A percentile compares a stretch with the other conserved stretches of the same genome.
phyloP scores from a whole-genome alignment of 139 green algal species.

The Tetradesmus obliquus region DNA sequence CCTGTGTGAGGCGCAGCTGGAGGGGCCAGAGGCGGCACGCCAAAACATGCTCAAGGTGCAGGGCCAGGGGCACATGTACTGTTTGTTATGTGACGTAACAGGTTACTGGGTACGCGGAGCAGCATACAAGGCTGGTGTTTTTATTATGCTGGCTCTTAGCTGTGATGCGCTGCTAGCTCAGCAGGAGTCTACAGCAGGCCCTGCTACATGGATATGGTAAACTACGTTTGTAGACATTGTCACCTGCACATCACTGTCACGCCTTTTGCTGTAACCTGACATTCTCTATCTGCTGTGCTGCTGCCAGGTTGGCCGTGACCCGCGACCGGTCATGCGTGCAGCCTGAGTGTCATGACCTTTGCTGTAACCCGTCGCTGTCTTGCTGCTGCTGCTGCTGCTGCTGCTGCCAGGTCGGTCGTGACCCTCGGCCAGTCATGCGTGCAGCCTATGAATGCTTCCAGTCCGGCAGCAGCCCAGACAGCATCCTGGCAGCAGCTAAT shows the following conservation, averaged over 20 bases:
- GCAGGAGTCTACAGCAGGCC: no score
- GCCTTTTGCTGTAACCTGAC: no score
- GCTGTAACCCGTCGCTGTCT: not conserved
- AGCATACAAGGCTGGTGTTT: not conserved
- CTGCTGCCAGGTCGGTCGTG: slow-evolving; percentile 71
- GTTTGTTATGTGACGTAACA: not conserved
- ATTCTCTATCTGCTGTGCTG: no score
- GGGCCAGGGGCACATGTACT: no score
- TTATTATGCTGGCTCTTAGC: not conserved
- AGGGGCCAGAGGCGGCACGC: slow-evolving; percentile 67
- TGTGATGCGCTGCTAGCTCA: not conserved
- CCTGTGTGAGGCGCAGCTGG: slow-evolving; percentile 83
- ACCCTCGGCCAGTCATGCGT: slow-evolving; percentile 84
- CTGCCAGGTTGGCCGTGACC: no score
- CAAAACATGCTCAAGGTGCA: slow-evolving; percentile 78
- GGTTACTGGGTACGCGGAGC: not conserved
- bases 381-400: not conserved
- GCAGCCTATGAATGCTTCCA: slow-evolving; percentile 72
- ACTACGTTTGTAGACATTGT: no score
- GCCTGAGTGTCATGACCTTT: no score
- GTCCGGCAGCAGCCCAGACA: slow-evolving; percentile 43
- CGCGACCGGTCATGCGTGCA: no score
- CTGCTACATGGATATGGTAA: no score
- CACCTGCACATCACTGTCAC: no score
- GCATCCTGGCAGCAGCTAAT: slow-evolving; percentile 43